Evolutionary conservation across 441 rosid species (phyloP), one percentile per base, ranked within the genome.

Genomic region (Arabidopsis lyrata): DNA sequence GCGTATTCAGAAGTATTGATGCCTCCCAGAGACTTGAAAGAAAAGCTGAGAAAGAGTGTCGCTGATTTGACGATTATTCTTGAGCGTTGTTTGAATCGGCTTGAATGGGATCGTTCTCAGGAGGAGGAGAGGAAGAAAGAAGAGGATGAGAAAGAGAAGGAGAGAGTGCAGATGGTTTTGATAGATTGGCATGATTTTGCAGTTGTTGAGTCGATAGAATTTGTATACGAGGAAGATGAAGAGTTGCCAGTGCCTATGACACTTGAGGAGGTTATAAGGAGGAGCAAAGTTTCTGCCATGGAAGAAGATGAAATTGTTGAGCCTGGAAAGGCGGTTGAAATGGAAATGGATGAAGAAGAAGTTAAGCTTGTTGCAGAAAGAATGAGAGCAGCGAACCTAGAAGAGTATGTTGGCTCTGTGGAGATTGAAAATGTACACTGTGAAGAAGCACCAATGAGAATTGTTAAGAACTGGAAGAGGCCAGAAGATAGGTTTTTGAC

Each of bases 301-400:
- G 95, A 85, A 39, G 95, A 91, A 69, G 97, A 92, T 76, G 97
- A 91, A 59, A 66, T 84, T 62, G 70, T 84, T 58, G 99, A 92
- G 81, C 87, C 97, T 84, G 98, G 89, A 74, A 95, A 85, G 76
- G 99, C 91, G 82, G 86, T 91, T 6, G 99, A 91, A 74, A 95
- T 95, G 99, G 99, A 95, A 72, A 92, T 95, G 99, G 99, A 95
- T 66, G 99, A 89, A 78, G 98, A 95, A 74, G 98, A 95, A 82
- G 88, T 89, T 58, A 87, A 88, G 78, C 97, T 95, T 79, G 99
- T 92, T 41, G 97, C 86, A 34, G 97, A 95, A 75, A 98, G 99
- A 74, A 91, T 89, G 96, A 83, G 83, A 83, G 91, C 86, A 32
- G 87, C 97, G 31, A 87, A 84, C 67, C 68, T 91, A 65, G 90